Percentiles rank a stretch among this genome's conserved stretches.
Conservation (phyloP, 768 basidiomycete genomes). For the Dioszegia aurantiaca region DNA sequence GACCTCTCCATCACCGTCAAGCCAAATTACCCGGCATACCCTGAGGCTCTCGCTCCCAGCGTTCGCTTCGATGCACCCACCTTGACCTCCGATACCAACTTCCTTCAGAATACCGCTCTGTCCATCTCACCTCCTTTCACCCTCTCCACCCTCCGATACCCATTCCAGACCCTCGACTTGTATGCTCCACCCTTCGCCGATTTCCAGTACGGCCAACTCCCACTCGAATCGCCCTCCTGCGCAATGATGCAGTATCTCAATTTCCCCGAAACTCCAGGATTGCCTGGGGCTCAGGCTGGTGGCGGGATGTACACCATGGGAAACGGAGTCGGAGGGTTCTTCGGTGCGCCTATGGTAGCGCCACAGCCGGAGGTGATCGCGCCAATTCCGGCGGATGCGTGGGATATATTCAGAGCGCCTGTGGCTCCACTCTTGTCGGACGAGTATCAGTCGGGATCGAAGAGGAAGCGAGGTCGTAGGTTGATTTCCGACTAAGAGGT, state of each 20-base stretch:
- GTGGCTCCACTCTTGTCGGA: too few species aligned
- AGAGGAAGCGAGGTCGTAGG: constrained; percentile 9
- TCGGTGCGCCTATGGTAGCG: neutral
- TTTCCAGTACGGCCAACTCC: neutral
- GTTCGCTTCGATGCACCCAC: too few species aligned
- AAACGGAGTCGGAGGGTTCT: neutral
- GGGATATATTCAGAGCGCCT: constrained; percentile 10
- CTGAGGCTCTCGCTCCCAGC: too few species aligned
- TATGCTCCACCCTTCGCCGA: neutral
- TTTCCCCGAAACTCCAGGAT: constrained; percentile 8
- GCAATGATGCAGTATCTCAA: constrained; percentile 7
- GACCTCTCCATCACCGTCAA: too few species aligned
- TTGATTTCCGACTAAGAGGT: neutral
- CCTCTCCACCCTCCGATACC: constrained; percentile 14
- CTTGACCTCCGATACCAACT: neutral
- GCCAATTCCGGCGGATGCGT: neutral
- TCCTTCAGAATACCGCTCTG: neutral
- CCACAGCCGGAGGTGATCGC: neutral
- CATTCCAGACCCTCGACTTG: constrained; percentile 13
- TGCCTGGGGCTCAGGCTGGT: neutral
- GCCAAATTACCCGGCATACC: too few species aligned
- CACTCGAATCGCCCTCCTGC: neutral
- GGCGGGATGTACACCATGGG: too few species aligned
- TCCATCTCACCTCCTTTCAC: constrained; percentile 1
- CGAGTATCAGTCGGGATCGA: neutral